Evolutionary conservation across 495 filamentous ascomycete species (phyloP).

Genomic region (Penicillium coffeae): DNA sequence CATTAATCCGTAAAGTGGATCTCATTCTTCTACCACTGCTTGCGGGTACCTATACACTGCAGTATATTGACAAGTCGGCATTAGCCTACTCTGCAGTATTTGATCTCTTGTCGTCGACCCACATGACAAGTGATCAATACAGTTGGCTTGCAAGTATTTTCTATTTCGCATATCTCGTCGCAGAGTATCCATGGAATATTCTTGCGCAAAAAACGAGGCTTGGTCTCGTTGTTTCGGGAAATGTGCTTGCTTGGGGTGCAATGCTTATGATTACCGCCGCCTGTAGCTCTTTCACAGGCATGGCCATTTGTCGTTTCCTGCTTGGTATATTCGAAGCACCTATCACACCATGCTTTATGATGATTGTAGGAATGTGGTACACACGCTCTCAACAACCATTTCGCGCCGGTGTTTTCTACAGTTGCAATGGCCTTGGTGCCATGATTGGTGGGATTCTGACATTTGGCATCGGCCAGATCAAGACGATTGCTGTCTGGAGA

Average conservation of each 20-base stretch:
- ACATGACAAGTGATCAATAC: conserved; percentile 36
- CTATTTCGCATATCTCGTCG: conserved; percentile 49
- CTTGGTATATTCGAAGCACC: conserved; percentile 36
- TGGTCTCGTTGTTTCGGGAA: conserved; percentile 17
- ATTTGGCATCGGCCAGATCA: conserved; percentile 56
- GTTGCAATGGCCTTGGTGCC: conserved; percentile 56
- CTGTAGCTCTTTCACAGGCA: conserved; percentile 30
- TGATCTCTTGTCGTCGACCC: conserved; percentile 26
- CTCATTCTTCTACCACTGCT: conserved; percentile 48
- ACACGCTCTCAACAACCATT: conserved; percentile 53
- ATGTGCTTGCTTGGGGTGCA: conserved; percentile 31
- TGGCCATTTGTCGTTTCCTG: conserved; percentile 39
- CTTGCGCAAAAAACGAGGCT: conserved; percentile 19
- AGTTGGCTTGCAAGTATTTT: conserved; percentile 54
- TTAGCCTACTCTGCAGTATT: conserved; percentile 35
- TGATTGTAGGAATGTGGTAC: conserved; percentile 36
- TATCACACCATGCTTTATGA: conserved; percentile 40
- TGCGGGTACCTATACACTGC: conserved; percentile 45
- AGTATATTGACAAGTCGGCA: conserved; percentile 39
- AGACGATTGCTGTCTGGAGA: conserved; percentile 50
- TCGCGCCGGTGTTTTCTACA: conserved; percentile 58
- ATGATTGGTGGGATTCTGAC: conserved; percentile 56
- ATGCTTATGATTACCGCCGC: conserved; percentile 39
- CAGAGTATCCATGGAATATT: conserved; percentile 31
- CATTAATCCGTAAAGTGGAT: conserved; percentile 37